Evolutionary conservation across 2,329 filamentous ascomycete genomes (phyloP).

Genomic region (Fusarium miscanthi): DNA sequence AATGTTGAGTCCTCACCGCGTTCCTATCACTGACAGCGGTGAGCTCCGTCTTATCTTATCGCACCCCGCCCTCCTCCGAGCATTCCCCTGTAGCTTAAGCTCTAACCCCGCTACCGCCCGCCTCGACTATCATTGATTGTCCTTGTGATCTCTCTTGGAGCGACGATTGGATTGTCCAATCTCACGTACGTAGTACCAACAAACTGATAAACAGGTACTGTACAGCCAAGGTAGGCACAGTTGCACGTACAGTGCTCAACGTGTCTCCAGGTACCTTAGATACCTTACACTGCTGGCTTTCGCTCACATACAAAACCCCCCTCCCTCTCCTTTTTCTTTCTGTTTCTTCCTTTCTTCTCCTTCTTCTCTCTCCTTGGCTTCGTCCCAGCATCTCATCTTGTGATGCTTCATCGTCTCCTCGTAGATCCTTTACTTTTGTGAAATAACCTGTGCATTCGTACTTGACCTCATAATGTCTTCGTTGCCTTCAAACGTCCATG

Average conservation of each 20-base stretch:
- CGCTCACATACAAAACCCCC: slow-evolving; percentile 31
- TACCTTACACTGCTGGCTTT: slow-evolving; percentile 9
- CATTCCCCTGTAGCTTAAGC: slow-evolving; percentile 33
- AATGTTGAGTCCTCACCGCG: slow-evolving; percentile 31
- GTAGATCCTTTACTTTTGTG: slow-evolving; percentile 23
- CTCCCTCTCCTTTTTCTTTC: slow-evolving; percentile 23
- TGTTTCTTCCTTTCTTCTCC: slow-evolving; percentile 24
- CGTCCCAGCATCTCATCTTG: slow-evolving; percentile 40
- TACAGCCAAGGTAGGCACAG: not conserved
- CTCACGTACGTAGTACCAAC: slow-evolving; percentile 30
- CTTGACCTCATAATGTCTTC: slow-evolving; percentile 46
- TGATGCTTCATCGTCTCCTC: slow-evolving; percentile 39
- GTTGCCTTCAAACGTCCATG: slow-evolving; percentile 73
- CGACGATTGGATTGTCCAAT: slow-evolving; percentile 18
- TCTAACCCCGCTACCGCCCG: slow-evolving; percentile 33
- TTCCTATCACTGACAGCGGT: slow-evolving; percentile 31
- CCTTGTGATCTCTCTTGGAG: slow-evolving; percentile 36
- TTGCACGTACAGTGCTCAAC: slow-evolving; percentile 3
- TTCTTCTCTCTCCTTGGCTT: slow-evolving; percentile 41
- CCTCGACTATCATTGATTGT: slow-evolving; percentile 1
- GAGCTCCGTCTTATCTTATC: slow-evolving; percentile 50
- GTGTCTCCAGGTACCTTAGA: slow-evolving; percentile 9
- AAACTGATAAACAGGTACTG: slow-evolving; percentile 20
- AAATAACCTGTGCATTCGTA: slow-evolving; percentile 8
- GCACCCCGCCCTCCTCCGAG: slow-evolving; percentile 36